phyloP scores from a whole-genome alignment of 345 rosid species.

The Microthlaspi erraticum region DNA sequence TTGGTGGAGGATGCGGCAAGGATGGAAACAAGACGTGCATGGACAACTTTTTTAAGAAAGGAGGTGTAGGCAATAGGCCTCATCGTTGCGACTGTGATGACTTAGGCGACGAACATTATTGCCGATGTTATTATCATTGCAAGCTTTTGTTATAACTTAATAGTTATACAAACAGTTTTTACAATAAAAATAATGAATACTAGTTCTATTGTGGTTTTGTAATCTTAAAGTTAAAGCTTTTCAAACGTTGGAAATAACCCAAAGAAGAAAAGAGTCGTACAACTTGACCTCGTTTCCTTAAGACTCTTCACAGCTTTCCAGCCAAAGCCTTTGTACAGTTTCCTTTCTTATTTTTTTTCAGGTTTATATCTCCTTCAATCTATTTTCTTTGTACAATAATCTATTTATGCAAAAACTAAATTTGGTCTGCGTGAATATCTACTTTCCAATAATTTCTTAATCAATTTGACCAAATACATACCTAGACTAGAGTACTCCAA shows the following conservation, averaged over 20 bases:
- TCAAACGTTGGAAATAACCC: no score
- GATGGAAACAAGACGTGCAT: constrained; percentile 40
- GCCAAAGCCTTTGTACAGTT: no score
- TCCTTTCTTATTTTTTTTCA: no score
- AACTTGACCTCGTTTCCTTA: no score
- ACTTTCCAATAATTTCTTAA: neutral
- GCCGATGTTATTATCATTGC: constrained; percentile 20
- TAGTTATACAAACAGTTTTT: neutral
- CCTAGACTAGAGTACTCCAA: neutral
- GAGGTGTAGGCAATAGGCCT: constrained; percentile 5
- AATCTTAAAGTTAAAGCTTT: no score
- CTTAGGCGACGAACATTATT: constrained; percentile 30
- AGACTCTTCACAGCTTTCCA: no score
- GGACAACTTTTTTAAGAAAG: constrained; percentile 33
- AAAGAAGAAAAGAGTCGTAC: no score
- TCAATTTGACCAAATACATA: neutral
- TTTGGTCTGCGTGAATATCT: no score
- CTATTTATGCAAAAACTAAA: no score
- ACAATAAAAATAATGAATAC: neutral
- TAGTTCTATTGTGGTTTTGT: neutral
- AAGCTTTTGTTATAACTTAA: neutral
- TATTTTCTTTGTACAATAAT: no score
- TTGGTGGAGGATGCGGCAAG: constrained; percentile 16
- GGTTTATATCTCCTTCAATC: no score
- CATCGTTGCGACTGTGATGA: constrained; percentile 27